phyloP scores from a whole-genome alignment of 148 eudicot species.

The Arbutus unedo region DNA sequence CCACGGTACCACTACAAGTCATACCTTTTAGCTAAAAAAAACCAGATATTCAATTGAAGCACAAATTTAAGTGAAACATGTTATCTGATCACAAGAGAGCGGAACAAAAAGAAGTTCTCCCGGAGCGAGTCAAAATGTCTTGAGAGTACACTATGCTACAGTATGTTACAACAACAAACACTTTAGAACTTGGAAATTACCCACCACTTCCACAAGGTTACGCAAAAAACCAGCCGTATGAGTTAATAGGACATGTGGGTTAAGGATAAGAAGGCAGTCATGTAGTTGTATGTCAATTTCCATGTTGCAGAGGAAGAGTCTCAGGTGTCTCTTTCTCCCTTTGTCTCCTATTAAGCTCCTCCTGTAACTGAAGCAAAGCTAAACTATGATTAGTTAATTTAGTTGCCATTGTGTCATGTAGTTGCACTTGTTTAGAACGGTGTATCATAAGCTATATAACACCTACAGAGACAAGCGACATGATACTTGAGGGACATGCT shows the following conservation, averaged over 20 bases:
- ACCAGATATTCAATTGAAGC: not conserved
- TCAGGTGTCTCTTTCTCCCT: conserved; percentile 18
- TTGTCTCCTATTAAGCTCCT: conserved; percentile 14
- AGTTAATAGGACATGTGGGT: conserved; percentile 19
- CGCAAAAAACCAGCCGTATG: conserved; percentile 18
- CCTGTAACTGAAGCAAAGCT: conserved; percentile 10
- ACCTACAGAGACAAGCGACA: too few relatives aligned
- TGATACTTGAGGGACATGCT: too few relatives aligned
- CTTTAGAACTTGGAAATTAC: not conserved
- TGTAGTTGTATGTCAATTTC: conserved; percentile 27
- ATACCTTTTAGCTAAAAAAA: not conserved
- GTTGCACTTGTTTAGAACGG: not conserved
- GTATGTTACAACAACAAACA: not conserved
- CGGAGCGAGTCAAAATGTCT: too few relatives aligned
- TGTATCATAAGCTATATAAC: not conserved
- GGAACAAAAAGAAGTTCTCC: too few relatives aligned
- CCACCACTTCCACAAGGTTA: not conserved
- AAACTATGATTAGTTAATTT: not conserved
- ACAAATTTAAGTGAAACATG: not conserved
- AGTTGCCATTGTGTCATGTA: not conserved
- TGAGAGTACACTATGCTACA: not conserved
- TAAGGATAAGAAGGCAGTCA: conserved; percentile 9
- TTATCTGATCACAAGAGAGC: too few relatives aligned
- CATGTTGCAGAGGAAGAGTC: conserved; percentile 7
- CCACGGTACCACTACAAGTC: not conserved